Evolutionary conservation across 257 asterid genomes (phyloP).

Genomic region (Sherardia arvensis): DNA sequence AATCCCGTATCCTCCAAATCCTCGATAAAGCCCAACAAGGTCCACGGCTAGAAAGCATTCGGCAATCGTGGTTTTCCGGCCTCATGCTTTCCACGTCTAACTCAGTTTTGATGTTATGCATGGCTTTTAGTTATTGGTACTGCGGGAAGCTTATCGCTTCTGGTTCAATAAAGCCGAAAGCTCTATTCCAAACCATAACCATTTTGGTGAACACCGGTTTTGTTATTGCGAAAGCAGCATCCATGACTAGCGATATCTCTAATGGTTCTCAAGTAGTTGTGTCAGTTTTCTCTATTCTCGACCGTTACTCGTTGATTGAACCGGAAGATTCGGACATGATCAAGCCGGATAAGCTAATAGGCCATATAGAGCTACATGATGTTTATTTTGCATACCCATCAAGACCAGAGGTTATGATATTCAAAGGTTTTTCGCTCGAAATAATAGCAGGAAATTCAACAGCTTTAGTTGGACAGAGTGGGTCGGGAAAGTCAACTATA

Average conservation of each 20-base stretch:
- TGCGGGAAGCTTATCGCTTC: slow-evolving; percentile 63
- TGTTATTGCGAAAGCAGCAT: slow-evolving; percentile 75
- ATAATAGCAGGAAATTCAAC: slow-evolving; percentile 67
- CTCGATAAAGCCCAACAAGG: slow-evolving; percentile 64
- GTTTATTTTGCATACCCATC: slow-evolving; percentile 71
- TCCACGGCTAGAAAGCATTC: slow-evolving; percentile 51
- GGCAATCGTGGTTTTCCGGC: slow-evolving; percentile 84
- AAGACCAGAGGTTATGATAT: slow-evolving; percentile 42
- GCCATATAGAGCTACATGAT: slow-evolving; percentile 41
- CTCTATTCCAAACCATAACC: slow-evolving; percentile 64
- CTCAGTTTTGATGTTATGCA: slow-evolving; percentile 48
- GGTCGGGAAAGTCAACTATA: slow-evolving; percentile 79
- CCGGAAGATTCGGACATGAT: slow-evolving; percentile 55
- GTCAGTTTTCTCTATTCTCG: slow-evolving; percentile 66
- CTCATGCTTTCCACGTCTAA: slow-evolving; percentile 70
- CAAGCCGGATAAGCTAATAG: slow-evolving; percentile 39
- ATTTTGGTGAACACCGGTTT: slow-evolving; percentile 76
- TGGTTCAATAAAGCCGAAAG: slow-evolving; percentile 47
- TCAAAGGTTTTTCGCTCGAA: slow-evolving; percentile 50
- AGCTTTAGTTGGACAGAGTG: slow-evolving; percentile 82
- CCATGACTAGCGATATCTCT: slow-evolving; percentile 80
- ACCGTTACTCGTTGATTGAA: slow-evolving; percentile 53
- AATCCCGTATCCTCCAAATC: slow-evolving; percentile 58
- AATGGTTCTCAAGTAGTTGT: slow-evolving; percentile 60
- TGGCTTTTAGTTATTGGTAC: slow-evolving; percentile 77